These are phyloP conservation scores for Ustilago trichophora DNA, from an alignment of 1,284 basidiomycete species.

Conservation along the genomic window DNA sequence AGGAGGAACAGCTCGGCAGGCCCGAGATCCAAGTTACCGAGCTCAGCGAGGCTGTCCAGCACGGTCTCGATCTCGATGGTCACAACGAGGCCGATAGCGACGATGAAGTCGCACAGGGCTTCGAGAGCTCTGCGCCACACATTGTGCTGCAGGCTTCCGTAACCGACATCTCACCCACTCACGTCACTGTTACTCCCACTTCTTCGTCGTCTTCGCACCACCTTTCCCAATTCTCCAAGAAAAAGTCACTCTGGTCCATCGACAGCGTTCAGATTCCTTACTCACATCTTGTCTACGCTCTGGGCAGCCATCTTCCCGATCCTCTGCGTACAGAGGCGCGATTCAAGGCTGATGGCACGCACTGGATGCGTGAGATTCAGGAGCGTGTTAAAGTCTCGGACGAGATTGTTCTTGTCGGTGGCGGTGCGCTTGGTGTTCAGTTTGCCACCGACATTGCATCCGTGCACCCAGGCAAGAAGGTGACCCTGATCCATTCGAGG, in stretches of 20 bases:
- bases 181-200: constrained; percentile 55
- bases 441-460: constrained; percentile 62
- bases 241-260: constrained; percentile 61
- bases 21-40: constrained; percentile 48
- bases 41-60: constrained; percentile 34
- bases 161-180: constrained; percentile 54
- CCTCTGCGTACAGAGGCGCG: constrained; percentile 61
- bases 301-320: constrained; percentile 64
- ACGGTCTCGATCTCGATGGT: constrained; percentile 37
- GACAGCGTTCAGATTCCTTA: constrained; percentile 62
- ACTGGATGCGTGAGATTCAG: constrained; percentile 60
- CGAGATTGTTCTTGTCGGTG: constrained; percentile 63
- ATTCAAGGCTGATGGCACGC: constrained; percentile 54
- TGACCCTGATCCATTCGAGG: constrained; percentile 62
- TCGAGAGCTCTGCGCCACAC: constrained; percentile 55
- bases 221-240: constrained; percentile 31
- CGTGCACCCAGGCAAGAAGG: constrained; percentile 52
- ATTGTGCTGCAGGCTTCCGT: constrained; percentile 60
- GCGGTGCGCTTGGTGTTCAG: constrained; percentile 65
- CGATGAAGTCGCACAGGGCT: constrained; percentile 38
- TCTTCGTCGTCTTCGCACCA: constrained; percentile 25
- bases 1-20: constrained; percentile 49
- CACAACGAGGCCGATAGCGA: constrained; percentile 13
- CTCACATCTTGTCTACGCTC: constrained; percentile 64
- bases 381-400: constrained; percentile 49